These are phyloP conservation scores for Papiliotrema fonsecae DNA, from an alignment of 1,284 basidiomycete species.

Conservation along the genomic window DNA sequence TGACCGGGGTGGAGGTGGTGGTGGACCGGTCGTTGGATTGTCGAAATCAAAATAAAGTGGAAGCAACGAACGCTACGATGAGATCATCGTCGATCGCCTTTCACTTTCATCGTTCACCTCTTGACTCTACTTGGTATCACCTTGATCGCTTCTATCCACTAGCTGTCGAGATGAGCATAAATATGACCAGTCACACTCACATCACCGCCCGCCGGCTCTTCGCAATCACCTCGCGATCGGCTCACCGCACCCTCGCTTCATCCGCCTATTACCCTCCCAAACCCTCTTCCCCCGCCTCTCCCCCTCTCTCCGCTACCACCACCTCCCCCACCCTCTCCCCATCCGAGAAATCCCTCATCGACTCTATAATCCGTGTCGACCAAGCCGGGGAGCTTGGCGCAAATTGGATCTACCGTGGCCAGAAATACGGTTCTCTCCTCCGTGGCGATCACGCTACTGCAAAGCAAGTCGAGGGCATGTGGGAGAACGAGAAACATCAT, in stretches of 20 bases:
- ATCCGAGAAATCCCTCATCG: slow-evolving; percentile 37
- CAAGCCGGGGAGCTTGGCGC: slow-evolving; percentile 90
- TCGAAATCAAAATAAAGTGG: no score
- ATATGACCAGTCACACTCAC: no score
- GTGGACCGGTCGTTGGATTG: no score
- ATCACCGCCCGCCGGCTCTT: no score
- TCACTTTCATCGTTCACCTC: no score
- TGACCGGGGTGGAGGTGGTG: no score
- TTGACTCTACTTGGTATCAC: no score
- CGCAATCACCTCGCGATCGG: no score
- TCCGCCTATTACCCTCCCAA: slow-evolving; percentile 1
- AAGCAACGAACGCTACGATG: no score
- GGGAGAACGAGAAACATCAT: slow-evolving; percentile 94
- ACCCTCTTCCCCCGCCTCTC: background rate
- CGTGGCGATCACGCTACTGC: slow-evolving; percentile 60
- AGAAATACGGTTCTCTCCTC: slow-evolving; percentile 60
- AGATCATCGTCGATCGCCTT: no score
- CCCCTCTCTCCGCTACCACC: background rate
- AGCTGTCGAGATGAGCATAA: no score
- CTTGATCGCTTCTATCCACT: no score
- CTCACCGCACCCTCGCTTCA: slow-evolving; percentile 1
- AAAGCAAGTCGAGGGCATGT: slow-evolving; percentile 84
- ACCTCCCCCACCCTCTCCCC: slow-evolving; percentile 28
- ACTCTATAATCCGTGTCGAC: slow-evolving; percentile 66
- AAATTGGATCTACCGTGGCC: slow-evolving; percentile 87